Evolutionary conservation across 148 eudicot species (phyloP), one percentile per base, ranked within the genome.

Genomic region (Camellia granthamiana): DNA sequence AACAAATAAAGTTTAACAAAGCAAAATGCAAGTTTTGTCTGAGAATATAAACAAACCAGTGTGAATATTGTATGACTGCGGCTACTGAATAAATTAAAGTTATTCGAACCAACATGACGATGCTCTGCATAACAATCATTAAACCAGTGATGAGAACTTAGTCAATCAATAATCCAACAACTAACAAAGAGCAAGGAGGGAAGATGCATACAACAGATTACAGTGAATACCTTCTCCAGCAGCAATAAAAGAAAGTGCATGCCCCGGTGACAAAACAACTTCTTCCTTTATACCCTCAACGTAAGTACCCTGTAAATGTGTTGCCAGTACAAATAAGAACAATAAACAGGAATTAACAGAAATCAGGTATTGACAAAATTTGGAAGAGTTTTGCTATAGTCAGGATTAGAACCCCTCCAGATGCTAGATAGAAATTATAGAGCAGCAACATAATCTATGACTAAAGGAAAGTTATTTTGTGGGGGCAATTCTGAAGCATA

Each of bases 261-360:
- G 99, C 72, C 99, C 98, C 78, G 99, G 99, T 77, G 99, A 96
- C 82, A 96, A 85, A 84, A 96, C 99, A 84, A 96, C 98, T 89
- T 96, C 99, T 84, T 96, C 99, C 83, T 96, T 96, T 72, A 96
- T 94, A 44, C 99, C 99, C 86, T 96, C 99, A 73, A 96, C 99
- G 82, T 96, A 94, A 67, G 99, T 96, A 61, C 99, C 99, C 99
- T 96, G 84, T 58, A 78, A 78, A 77, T 18, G 58, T 41, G 63
- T 66, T 47, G 68, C 46, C 74, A 80, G 16, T 16, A 56, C 62
- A 77, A 41, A 3, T 69, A 78, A 68, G 21, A 64, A 63, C 65
- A 54, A 68, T 44, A 66, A 23, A 64, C 13, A 59, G 58, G 41
- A 58, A 76, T 52, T 21, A 75, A 15, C 42, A n/a, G 11, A 65